Conservation (phyloP, 805 yeast species). For the Metschnikowia anglica region DNA sequence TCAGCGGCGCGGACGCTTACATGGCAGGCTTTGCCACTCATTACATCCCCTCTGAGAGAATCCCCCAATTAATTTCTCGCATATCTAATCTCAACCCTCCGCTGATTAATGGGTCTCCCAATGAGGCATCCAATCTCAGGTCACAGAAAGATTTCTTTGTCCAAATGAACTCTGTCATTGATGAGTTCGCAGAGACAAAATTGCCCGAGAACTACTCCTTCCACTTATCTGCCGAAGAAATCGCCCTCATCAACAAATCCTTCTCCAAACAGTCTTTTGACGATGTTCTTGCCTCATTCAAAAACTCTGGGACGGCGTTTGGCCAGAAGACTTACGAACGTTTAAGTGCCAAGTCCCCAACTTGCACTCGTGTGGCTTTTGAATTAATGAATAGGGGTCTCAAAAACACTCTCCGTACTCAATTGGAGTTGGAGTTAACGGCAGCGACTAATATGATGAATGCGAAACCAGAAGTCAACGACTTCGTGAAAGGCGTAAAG, state of each 20-base stretch:
- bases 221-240: constrained; percentile 54
- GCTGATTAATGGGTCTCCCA: constrained; percentile 28
- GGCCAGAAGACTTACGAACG: constrained; percentile 57
- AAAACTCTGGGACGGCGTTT: constrained; percentile 59
- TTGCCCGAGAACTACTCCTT: constrained; percentile 63
- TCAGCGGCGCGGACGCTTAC: constrained; percentile 79
- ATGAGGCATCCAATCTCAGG: constrained; percentile 21
- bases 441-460: constrained; percentile 73
- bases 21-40: constrained; percentile 88
- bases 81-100: constrained; percentile 59
- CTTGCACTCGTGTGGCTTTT: constrained; percentile 73
- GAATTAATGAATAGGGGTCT: constrained; percentile 65
- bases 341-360: constrained; percentile 66
- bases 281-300: constrained; percentile 53
- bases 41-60: constrained; percentile 66
- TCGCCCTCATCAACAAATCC: constrained; percentile 64
- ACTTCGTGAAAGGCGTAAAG: constrained; percentile 68
- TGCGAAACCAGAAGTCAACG: constrained; percentile 49
- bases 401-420: constrained; percentile 56
- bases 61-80: constrained; percentile 62
- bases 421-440: constrained; percentile 69
- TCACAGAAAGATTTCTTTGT: constrained; percentile 44
- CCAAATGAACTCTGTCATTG: constrained; percentile 68
- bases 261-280: constrained; percentile 57
- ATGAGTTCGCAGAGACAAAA: constrained; percentile 67